Evolutionary conservation across 2,329 filamentous ascomycete species (phyloP), one percentile per base, ranked within the genome.

Genomic region (Aspergillus versicolor): DNA sequence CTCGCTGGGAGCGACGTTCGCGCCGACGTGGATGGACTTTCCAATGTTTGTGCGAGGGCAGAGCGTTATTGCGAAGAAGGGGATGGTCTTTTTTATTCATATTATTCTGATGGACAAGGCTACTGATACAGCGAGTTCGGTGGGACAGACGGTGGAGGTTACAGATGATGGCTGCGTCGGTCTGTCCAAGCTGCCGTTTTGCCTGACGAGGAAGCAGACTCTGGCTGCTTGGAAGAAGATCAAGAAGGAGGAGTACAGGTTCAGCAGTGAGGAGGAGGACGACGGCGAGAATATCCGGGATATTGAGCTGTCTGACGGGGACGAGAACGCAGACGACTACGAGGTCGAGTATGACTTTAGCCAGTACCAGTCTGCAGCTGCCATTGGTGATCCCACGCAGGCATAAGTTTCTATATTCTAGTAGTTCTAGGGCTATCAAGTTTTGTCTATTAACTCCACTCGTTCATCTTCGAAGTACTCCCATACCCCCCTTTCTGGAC

Each of bases 281-380:
- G 68, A 71, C 3, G 69, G 70, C 4, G 70, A 73, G 60, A 71
- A 73, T 48, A 56, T 71, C 15, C 64, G 65, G 48, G 70, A 73
- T 44, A 65, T 73, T 40, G 70, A 73, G 17, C 64, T 73, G 12
- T 69, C 65, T 21, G 70, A 73, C 51, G 69, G 69, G 2, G 69
- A 71, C 44, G 61, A 63, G 42, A 67, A 72, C 55, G 66, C 55
- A 22, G 68, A 72, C 46, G 70, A 73, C 52, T 72, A 65, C 53
- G 69, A 71, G 46, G 63, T 73, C 48, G 69, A 73, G 57, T 73
- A 73, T 56, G 70, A 73, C 53, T 73, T 73, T 54, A 69, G 68
- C 40, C 63, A 68, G 13, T 72, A 72, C 47, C 44, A 62, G 52
- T 57, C 60, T 22, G 64, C 62, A 21, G 61, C 66, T 11, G 17